Base-by-base conservation (phyloP, 805 yeast genomes). In the Saccharomycopsis sp. region DNA sequence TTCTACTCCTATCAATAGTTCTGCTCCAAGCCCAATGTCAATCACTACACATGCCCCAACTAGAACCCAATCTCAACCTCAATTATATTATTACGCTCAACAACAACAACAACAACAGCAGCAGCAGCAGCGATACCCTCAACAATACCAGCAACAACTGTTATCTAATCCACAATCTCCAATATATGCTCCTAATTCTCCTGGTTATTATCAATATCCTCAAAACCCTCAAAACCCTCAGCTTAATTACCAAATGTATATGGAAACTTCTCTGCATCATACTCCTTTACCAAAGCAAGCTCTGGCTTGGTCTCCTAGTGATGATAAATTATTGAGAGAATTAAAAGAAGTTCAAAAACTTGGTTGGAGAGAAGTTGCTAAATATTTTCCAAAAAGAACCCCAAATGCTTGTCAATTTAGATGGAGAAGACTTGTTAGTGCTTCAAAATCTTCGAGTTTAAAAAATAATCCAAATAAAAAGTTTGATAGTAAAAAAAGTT, bases 391-490 rank as follows among this genome's bases (percentile, higher is more conserved):
- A 34, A 68, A 64, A 50, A 53, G 77, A 47, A 71, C 77, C 3
- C 71, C 75, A 31, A 71, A 70, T 51, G 74, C 74, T 12, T 70
- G 75, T 43, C 74, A 70, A 51, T 70, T 70, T 48, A 61, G 77
- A 46, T 71, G 77, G 77, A 61, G 77, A 50, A 55, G 77, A 42
- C 28, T 47, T 3, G 47, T 46, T 12, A 36, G 38, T 30, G 47
- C 49, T 6, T 26, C 41, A 14, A 42, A 42, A 21, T 14, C 34
- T 5, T 17, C 14, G 25, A 39, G 33, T 17, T 10, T 33, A 10
- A 31, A 29, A 8, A 42, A 21, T 17, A 9, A 4, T 8, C 5
- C 5, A 13, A 20, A 14, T 14, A 29, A 21, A 10, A 37, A 31
- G 17, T 31, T 31, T 17, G 36, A 30, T 10, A 37, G 36, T 21